A percentile compares a stretch with the other conserved stretches of the same genome.
Evolutionary conservation across 331 rosid genomes (phyloP).

Genomic region (Prunus yedoensis): DNA sequence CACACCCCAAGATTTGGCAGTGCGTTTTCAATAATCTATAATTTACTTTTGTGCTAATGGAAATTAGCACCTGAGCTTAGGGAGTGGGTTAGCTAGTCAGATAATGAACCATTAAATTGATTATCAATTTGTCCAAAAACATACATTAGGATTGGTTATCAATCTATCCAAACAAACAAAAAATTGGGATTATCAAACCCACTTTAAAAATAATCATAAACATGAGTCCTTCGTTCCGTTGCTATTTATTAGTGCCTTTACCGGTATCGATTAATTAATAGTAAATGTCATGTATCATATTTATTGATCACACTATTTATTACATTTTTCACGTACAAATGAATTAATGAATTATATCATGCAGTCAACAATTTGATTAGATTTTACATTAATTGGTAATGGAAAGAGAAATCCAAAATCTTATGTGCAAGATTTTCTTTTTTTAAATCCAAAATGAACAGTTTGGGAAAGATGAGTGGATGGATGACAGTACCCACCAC

Average conservation of each 20-base stretch:
- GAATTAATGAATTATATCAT: no score
- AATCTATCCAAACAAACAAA: no score
- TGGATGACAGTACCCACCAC: conserved; percentile 45
- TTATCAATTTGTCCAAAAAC: background rate
- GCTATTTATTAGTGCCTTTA: background rate
- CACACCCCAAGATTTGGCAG: background rate
- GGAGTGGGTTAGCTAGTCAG: background rate
- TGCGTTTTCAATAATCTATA: background rate
- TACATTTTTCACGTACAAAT: no score
- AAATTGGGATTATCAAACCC: background rate
- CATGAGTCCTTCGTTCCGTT: background rate
- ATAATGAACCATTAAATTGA: background rate
- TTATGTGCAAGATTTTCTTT: no score
- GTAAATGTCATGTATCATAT: background rate
- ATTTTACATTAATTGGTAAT: no score
- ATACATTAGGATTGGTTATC: no score
- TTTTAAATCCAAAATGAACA: background rate
- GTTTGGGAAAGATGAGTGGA: conserved; percentile 32
- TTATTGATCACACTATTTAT: no score
- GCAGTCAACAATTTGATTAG: no score
- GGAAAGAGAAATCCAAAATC: no score
- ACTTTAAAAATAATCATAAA: background rate
- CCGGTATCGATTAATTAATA: fast-evolving
- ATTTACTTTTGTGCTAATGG: background rate
- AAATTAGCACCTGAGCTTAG: background rate